A percentile compares a stretch with the other conserved stretches of the same genome.
Evolutionary conservation across 768 basidiomycete genomes (phyloP).

Genomic region (Lentinula raphanica): DNA sequence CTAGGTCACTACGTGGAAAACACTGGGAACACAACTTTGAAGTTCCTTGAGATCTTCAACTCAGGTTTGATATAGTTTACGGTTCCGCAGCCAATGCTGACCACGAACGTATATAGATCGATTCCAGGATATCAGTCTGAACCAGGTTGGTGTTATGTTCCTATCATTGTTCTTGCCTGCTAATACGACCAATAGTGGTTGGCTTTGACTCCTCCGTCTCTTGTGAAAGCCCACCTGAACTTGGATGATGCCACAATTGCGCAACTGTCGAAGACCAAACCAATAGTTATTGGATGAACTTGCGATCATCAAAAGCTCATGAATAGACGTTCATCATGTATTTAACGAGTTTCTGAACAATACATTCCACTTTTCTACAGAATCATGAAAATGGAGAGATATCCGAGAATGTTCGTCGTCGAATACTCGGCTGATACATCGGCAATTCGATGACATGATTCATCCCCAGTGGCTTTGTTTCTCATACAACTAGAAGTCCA

Average conservation of each 20-base stretch:
- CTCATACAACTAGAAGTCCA: no score
- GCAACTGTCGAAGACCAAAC: constrained; percentile 33
- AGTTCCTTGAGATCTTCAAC: constrained; percentile 59
- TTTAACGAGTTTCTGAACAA: no score
- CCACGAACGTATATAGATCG: constrained; percentile 18
- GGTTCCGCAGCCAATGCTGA: neutral
- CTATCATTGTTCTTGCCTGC: neutral
- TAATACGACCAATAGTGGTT: constrained; percentile 27
- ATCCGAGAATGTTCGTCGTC: no score
- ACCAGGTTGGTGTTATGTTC: constrained; percentile 6
- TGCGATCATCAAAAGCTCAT: neutral
- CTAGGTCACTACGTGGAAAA: constrained; percentile 67
- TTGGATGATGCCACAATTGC: constrained; percentile 30
- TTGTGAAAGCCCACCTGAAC: constrained; percentile 38
- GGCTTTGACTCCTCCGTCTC: constrained; percentile 33
- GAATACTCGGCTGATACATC: no score
- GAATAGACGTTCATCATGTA: neutral
- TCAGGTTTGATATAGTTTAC: constrained; percentile 28
- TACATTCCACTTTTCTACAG: no score
- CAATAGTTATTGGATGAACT: constrained; percentile 26
- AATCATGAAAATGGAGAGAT: no score
- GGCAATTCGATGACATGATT: no score
- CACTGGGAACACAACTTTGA: constrained; percentile 52
- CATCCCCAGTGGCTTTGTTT: no score
- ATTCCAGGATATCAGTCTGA: constrained; percentile 43